Conservation (phyloP, 2,329 filamentous ascomycete genomes). For the Trichoderma semiorbis region DNA sequence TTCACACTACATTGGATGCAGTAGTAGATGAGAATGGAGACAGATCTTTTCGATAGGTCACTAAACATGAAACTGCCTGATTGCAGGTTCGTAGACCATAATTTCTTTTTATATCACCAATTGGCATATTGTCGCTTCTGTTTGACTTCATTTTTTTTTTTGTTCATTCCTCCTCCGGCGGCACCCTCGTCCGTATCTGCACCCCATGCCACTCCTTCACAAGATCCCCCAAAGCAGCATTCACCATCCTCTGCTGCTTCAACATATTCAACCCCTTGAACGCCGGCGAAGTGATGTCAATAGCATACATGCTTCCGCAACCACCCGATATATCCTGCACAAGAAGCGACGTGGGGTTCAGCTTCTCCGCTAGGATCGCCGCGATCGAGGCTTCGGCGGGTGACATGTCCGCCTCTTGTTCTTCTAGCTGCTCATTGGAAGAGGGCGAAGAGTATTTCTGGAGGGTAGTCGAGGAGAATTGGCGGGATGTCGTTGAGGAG, state of each 20-base stretch:
- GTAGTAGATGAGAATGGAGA: too few relatives aligned
- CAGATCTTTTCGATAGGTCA: too few relatives aligned
- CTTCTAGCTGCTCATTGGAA: neutral
- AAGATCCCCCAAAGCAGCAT: slow-evolving; percentile 67
- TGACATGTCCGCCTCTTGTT: slow-evolving; percentile 32
- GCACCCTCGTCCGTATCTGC: slow-evolving; percentile 68
- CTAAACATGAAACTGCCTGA: too few relatives aligned
- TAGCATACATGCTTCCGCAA: slow-evolving; percentile 83
- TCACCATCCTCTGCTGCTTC: slow-evolving; percentile 81
- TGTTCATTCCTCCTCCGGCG: slow-evolving; percentile 22
- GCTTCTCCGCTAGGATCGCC: slow-evolving; percentile 48
- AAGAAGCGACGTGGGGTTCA: slow-evolving; percentile 50
- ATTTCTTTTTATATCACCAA: too few relatives aligned
- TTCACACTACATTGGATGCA: too few relatives aligned
- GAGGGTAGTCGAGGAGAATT: neutral
- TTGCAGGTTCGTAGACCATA: too few relatives aligned
- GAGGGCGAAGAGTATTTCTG: neutral
- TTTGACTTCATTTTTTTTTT: too few relatives aligned
- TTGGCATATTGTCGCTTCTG: neutral
- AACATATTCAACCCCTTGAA: slow-evolving; percentile 71
- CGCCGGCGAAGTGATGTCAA: slow-evolving; percentile 68
- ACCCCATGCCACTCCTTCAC: slow-evolving; percentile 81
- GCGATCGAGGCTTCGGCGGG: slow-evolving; percentile 58
- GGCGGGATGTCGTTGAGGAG: neutral
- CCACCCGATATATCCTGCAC: slow-evolving; percentile 81